Evolutionary conservation across 805 yeast genomes (phyloP).

Genomic region (Suhomyces kilbournensis): DNA sequence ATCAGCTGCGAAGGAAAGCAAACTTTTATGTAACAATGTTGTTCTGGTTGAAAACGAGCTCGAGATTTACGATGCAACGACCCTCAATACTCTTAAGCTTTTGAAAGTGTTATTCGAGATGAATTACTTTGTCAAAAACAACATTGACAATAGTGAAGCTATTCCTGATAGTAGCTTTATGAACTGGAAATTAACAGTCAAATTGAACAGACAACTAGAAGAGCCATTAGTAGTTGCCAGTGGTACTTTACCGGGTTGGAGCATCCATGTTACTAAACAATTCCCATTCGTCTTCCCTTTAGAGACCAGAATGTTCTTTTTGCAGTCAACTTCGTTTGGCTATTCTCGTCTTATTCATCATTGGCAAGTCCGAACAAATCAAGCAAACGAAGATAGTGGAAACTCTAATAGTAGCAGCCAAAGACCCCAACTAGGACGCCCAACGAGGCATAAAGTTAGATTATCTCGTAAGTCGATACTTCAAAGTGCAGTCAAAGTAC

Average conservation of each 20-base stretch:
- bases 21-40: constrained; percentile 6
- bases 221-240: constrained; percentile 87
- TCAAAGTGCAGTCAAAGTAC: constrained; percentile 73
- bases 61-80: constrained; percentile 23
- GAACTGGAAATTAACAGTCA: constrained; percentile 81
- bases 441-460: constrained; percentile 75
- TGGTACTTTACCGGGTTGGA: constrained; percentile 85
- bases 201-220: constrained; percentile 80
- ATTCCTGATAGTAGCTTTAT: constrained; percentile 42
- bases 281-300: constrained; percentile 84
- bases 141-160: constrained; percentile 9
- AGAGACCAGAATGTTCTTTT: constrained; percentile 70
- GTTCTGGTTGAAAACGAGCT: constrained; percentile 16
- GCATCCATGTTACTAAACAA: constrained; percentile 63
- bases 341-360: constrained; percentile 75
- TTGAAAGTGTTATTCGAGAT: constrained; percentile 47
- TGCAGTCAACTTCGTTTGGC: constrained; percentile 89
- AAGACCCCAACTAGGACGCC: constrained; percentile 63
- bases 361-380: constrained; percentile 57
- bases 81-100: constrained; percentile 44
- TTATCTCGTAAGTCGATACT: constrained; percentile 68
- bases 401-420: constrained; percentile 9
- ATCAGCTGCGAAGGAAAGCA: constrained; percentile 9
- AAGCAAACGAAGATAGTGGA: constrained; percentile 34
- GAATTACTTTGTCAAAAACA: constrained; percentile 25